Evolutionary conservation across 2,329 filamentous ascomycete species (phyloP), one percentile per base, ranked within the genome.

Genomic region (Diaporthe sp.): DNA sequence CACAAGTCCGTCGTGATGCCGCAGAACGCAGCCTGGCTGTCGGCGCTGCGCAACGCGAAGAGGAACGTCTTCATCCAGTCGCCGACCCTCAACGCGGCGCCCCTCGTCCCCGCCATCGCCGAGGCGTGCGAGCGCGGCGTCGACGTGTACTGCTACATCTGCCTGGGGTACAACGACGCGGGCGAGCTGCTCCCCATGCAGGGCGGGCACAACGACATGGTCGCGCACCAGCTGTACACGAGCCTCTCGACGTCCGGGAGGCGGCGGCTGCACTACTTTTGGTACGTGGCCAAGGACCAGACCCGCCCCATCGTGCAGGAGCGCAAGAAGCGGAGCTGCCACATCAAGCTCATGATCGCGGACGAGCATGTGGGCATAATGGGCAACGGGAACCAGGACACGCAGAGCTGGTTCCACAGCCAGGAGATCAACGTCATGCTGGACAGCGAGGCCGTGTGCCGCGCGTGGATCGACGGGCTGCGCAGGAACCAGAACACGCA

Each of bases 371-470:
- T 96, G 49, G 94, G 90, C 2, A 92, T 96, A 49, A 90, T 94
- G 82, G 94, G 94, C 4, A 94, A 91, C 78, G 94, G 94, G 0
- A 96, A 96, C 80, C 92, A 95, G 81, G 94, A 96, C 79, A 95
- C 94, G 2, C 94, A 96, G 83, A 92, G 89, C 28, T 96, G 93
- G 92, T 95, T 89, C 78, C 94, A 96, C 80, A 92, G 89, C 73
- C 93, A 95, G 82, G 94, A 96, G 82, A 89, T 94, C 73, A 96
- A 96, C 78, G 83, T 96, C 34, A 91, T 96, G 89, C 84, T 95
- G 8, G 94, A 96, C 77, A 92, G 90, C 28, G 79, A 82, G 0
- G 82, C 86, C 1, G 85, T 95, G 0, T 95, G 94, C 79, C 81
- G 81, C 42, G 86, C 86, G 47, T 95, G 93, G 93, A 86, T 90